Evolutionary conservation across 2,329 filamentous ascomycete species (phyloP).

Genomic region (Colletotrichum sp.): DNA sequence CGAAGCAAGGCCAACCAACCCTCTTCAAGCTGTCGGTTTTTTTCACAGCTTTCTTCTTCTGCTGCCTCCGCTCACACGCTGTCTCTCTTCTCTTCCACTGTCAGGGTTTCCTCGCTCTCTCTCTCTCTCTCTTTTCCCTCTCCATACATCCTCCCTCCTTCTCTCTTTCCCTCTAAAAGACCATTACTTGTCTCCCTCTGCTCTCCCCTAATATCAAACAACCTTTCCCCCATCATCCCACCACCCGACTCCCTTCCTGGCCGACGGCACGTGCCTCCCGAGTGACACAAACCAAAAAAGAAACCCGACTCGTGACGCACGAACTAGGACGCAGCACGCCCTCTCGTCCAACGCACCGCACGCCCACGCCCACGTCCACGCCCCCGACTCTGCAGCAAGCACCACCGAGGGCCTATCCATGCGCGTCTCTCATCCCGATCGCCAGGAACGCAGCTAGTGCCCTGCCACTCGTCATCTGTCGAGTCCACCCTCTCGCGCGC

Average conservation of each 20-base stretch:
- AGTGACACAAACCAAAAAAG: conserved; percentile 7
- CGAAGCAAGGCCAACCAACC: background rate
- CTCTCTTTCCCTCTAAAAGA: background rate
- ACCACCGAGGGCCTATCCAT: background rate
- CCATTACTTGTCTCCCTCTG: background rate
- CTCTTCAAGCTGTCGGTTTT: background rate
- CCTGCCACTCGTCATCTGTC: background rate
- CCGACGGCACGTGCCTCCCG: conserved; percentile 5
- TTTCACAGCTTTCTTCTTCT: background rate
- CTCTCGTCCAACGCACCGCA: background rate
- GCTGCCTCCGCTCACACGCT: background rate
- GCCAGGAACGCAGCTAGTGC: background rate
- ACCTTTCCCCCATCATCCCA: background rate
- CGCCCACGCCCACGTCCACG: background rate
- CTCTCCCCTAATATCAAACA: background rate
- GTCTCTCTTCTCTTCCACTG: background rate
- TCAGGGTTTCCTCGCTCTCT: background rate
- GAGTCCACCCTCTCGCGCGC: background rate
- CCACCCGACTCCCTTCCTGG: background rate
- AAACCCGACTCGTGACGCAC: conserved; percentile 17
- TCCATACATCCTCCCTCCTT: background rate
- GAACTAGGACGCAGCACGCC: background rate
- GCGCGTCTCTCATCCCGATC: background rate
- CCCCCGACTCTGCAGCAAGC: background rate
- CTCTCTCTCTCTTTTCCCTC: background rate